Evolutionary conservation across 2,329 filamentous ascomycete species (phyloP), one percentile per base, ranked within the genome.

Genomic region (Pseudogymnoascus sp.): DNA sequence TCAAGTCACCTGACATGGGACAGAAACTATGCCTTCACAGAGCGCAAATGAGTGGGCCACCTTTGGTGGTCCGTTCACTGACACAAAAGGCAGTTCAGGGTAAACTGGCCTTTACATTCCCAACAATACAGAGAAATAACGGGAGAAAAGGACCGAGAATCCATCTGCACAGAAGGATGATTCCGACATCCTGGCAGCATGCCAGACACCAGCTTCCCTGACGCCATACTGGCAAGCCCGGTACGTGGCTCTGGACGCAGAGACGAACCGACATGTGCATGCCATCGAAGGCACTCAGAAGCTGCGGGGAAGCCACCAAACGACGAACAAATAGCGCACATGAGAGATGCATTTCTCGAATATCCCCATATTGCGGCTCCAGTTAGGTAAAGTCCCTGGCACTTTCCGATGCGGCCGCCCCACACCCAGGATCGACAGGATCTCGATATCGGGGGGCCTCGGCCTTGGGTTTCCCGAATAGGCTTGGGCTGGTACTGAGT

Each of bases 381-480:
- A 44, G 38, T 42, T 17, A 2, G n/a, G 44, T 31, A 3, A 26
- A 7, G 4, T 5, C 26, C 46, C 46, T 53, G 46, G 26, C 46
- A 53, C 46, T 1, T 53, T 26, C 10, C 10, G 46, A 53, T 53
- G 26, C n/a, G 46, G 46, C n/a, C n/a, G 46, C 46, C 46, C 46
- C 46, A 53, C 46, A n/a, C 4, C n/a, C 46, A 53, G 46, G 46
- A 53, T 31, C 46, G 46, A 53, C 46, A 31, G 46, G 46, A 53
- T 53, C 46, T 53, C 26, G 46, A 53, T 53, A 53, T 53, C 15
- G 44, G 26, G 42, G 4, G 46, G 46, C 26, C 44, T 31, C 46
- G 46, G 46, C 46, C 46, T 19, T 53, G 11, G 13, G 46, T 53
- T 53, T 10, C 46, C 46, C 26, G 26, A 53, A 53, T 53, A 53